Evolutionary conservation across 2,329 filamentous ascomycete genomes (phyloP).

Genomic region (Ceratocystis variospora): DNA sequence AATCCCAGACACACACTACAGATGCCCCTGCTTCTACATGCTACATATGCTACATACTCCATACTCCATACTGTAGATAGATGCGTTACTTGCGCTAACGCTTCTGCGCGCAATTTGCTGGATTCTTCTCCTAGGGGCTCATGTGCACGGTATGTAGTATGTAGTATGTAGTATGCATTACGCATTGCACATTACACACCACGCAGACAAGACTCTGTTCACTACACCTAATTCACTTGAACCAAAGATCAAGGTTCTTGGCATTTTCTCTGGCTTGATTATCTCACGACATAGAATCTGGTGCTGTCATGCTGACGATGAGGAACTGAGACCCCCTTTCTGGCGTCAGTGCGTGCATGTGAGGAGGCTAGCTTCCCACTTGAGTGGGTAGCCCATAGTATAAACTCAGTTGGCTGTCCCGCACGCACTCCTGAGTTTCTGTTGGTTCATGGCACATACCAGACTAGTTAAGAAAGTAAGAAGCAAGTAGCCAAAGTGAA

Average conservation of each 20-base stretch:
- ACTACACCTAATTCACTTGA: not conserved
- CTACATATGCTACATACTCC: too few relatives aligned
- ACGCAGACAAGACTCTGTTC: not conserved
- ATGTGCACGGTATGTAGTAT: not conserved
- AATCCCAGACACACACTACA: not conserved
- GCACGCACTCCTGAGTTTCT: not conserved
- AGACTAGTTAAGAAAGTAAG: not conserved
- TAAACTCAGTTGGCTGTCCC: not conserved
- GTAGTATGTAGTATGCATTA: not conserved
- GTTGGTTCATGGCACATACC: not conserved
- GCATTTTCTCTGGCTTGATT: not conserved
- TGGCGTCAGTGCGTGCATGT: not conserved
- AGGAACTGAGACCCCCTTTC: conserved; percentile 3
- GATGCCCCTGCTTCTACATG: not conserved
- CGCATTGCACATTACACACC: not conserved
- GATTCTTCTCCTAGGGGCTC: too few relatives aligned
- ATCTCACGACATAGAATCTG: not conserved
- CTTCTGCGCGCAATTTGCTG: too few relatives aligned
- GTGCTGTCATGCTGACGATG: not conserved
- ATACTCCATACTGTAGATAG: too few relatives aligned
- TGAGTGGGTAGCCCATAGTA: not conserved
- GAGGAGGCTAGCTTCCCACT: not conserved
- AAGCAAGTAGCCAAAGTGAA: not conserved
- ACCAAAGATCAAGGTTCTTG: not conserved
- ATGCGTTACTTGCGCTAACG: too few relatives aligned